Base-by-base conservation (phyloP, 169 alveolate species). In the Plasmodium fragile region DNA sequence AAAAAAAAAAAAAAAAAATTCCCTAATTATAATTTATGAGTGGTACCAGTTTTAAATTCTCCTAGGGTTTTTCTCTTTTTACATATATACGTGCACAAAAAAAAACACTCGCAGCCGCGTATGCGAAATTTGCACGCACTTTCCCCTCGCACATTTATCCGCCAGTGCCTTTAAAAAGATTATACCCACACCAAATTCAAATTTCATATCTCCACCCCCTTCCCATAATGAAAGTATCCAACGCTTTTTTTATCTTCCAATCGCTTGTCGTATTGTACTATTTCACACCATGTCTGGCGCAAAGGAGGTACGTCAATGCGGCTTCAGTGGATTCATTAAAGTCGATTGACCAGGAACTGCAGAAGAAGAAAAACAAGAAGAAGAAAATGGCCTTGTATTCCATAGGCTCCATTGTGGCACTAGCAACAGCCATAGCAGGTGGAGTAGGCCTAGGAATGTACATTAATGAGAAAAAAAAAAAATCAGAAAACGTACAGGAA, bases 401-500 rank as follows among this genome's bases (percentile, higher is more conserved):
- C 36, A 43, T 83, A 71, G 92, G 83, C 22, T 71, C 83, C 16
- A 69, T 73, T 3, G 2, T 41, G 25, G 81, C 25, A n/a, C 22
- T 71, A 45, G 77, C 92, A 3, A 82, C 92, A 45, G 59, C 49
- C 16, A 11, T 73, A 25, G 82, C 55, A 55, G 18, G 70, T 28
- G 92, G 83, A 22, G 43, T 71, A 45, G 92, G 92, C 22, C 3
- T 83, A 45, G 82, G 82, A n/a, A 41, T 82, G 59, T 82, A 82
- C 45, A 36, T 82, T 11, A 25, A 82, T 7, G 65, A 55, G 43
- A 82, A 82, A 82, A 82, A 81, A 81, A 81, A 55, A 82, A 25
- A 39, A 82, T 3, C 5, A 28, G 49, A 82, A 49, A 28, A 49
- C 0, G 34, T 82, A 65, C 32, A 82, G 36, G 32, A 82, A 25